Evolutionary conservation across 2,329 filamentous ascomycete genomes (phyloP).

Genomic region (Aspergillus latus): DNA sequence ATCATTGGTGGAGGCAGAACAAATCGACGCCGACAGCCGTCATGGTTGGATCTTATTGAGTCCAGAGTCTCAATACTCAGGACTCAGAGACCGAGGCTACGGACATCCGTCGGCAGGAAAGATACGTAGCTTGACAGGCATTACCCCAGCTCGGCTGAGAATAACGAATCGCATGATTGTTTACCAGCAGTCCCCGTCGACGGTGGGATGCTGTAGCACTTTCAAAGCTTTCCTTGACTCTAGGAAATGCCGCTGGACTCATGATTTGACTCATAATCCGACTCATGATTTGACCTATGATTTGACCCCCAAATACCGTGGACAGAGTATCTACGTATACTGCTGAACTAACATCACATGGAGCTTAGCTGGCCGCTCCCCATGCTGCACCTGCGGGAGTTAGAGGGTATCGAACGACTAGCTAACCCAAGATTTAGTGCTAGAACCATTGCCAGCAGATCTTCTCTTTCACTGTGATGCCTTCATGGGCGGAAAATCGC

Average conservation of each 20-base stretch:
- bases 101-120: neutral
- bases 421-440: conserved; percentile 3
- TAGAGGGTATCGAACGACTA: conserved; percentile 3
- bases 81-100: neutral
- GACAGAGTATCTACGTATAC: neutral
- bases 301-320: neutral
- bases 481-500: neutral
- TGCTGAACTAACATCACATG: conserved; percentile 1
- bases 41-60: neutral
- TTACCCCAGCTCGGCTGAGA: neutral
- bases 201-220: neutral
- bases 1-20: conserved; percentile 8
- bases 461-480: conserved; percentile 20
- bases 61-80: neutral
- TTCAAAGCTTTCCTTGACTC: neutral
- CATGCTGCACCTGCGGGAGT: conserved; percentile 17
- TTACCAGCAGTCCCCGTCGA: neutral
- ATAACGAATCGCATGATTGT: neutral
- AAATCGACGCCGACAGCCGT: conserved; percentile 1
- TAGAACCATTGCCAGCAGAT: conserved; percentile 18
- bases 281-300: neutral
- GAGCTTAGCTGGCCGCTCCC: neutral
- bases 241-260: no score
- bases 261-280: no score
- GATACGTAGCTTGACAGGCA: neutral